Evolutionary conservation across 441 rosid genomes (phyloP).

Genomic region (Gossypium trilobum): DNA sequence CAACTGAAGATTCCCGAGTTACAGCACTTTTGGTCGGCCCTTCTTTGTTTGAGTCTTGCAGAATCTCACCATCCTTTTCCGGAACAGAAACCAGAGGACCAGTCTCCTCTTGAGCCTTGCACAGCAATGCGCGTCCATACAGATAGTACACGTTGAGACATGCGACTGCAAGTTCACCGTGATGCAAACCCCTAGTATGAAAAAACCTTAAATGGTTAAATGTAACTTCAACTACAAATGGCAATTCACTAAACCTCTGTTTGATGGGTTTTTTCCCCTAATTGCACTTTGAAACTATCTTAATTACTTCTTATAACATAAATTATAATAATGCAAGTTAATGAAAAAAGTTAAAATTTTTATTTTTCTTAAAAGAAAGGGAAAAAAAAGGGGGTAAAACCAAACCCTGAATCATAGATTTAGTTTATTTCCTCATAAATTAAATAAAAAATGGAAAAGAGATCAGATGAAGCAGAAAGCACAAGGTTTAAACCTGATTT

Average conservation of each 20-base stretch:
- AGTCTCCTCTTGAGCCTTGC: conserved; percentile 82
- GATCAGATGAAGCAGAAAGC: neutral
- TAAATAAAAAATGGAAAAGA: neutral
- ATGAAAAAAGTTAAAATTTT: too few species aligned
- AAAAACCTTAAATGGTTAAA: too few species aligned
- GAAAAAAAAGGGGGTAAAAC: too few species aligned
- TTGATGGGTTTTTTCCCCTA: neutral
- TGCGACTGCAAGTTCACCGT: conserved; percentile 65
- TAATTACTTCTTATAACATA: neutral
- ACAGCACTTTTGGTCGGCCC: conserved; percentile 29
- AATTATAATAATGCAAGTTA: too few species aligned
- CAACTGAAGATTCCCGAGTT: conserved; percentile 39
- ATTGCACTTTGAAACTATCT: neutral
- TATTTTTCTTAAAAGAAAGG: too few species aligned
- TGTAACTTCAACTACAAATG: neutral
- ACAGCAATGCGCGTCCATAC: conserved; percentile 66
- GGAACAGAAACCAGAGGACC: conserved; percentile 73
- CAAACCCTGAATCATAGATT: too few species aligned
- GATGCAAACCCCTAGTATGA: conserved; percentile 44
- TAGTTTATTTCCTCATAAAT: too few species aligned
- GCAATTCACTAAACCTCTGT: neutral
- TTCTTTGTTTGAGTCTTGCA: conserved; percentile 34
- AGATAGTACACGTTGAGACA: conserved; percentile 59
- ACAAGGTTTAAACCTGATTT: conserved; percentile 51
- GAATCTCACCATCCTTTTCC: conserved; percentile 44